These are phyloP conservation scores for Pichia sp. DNA, from an alignment of 1,139 yeast genomes.

Conservation along the genomic window DNA sequence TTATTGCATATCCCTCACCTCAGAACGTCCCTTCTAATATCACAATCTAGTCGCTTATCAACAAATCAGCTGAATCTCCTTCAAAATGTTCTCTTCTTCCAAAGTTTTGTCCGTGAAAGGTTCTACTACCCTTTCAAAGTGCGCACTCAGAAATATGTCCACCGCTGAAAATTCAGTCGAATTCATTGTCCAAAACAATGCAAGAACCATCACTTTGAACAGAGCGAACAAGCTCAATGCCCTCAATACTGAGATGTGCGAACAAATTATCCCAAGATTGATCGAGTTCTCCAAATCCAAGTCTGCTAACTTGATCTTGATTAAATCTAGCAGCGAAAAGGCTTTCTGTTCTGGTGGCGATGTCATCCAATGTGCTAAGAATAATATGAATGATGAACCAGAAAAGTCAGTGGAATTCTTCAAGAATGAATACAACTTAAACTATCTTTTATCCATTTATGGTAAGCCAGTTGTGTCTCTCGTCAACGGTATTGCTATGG, in stretches of 20 bases:
- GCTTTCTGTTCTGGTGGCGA: conserved; percentile 93
- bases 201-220: conserved; percentile 73
- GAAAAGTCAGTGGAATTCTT: conserved; percentile 60
- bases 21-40: too few relatives aligned
- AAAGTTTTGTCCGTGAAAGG: too few relatives aligned
- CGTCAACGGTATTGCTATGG: conserved; percentile 95
- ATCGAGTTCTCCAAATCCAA: conserved; percentile 68
- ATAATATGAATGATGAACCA: conserved; percentile 42
- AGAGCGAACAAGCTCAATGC: conserved; percentile 84
- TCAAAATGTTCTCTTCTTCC: too few relatives aligned
- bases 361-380: conserved; percentile 66
- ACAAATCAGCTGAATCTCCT: too few relatives aligned
- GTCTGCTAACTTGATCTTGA: conserved; percentile 55
- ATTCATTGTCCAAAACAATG: conserved; percentile 53
- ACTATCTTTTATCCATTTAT: conserved; percentile 72
- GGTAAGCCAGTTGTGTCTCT: conserved; percentile 79
- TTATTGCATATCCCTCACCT: too few relatives aligned
- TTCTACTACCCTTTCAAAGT: too few relatives aligned
- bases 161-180: conserved; percentile 38
- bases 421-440: conserved; percentile 71
- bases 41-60: too few relatives aligned
- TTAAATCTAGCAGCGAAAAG: conserved; percentile 60
- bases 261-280: conserved; percentile 65
- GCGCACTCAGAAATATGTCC: too few relatives aligned
- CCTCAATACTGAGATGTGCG: conserved; percentile 70